Evolutionary conservation across 345 rosid genomes (phyloP), one percentile per base, ranked within the genome.

Genomic region (Citrus unshiu): DNA sequence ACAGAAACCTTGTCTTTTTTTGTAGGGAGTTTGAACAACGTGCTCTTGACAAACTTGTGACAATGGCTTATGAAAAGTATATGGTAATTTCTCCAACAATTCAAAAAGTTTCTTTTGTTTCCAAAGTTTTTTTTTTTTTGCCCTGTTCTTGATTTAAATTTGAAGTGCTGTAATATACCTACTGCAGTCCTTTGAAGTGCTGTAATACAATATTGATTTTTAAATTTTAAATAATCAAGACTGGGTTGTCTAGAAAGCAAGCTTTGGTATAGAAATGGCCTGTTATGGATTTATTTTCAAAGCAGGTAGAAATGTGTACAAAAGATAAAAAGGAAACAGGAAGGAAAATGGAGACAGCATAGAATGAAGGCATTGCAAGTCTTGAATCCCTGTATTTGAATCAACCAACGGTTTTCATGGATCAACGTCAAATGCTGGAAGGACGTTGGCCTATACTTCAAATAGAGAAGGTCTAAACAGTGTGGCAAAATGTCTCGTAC

Each of bases 1-100:
- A 1, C 74, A 56, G 54, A 71, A 35, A 74, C 74, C 56, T 46
- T 65, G 51, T 77, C 16, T 73, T 59, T 37, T 72, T 77, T 21
- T 81, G 21, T 79, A 95, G 98, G 89, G 94, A 92, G 86, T 91
- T 93, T 65, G 90, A 89, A 80, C 87, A 84, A 70, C 86, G 82
- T 73, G 94, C 94, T 40, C 81, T 88, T 83, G 97, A 95, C 83
- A 91, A 91, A 81, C 98, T 95, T 73, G 86, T 91, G 61, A 83
- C 81, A 79, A 87, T 92, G 95, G 94, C 98, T 80, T 92, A 91
- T 90, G 88, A 92, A 67, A 95, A 95, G 88, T 88, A 93, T 81
- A 88, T 86, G 95, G 98, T 93, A 89, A 80, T 72, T 73, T 72
- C 49, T 65, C 68, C 59, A 49, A 29, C 59, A 16, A 2, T 66